These are phyloP conservation scores for Colletotrichum sp. DNA, from an alignment of 2,329 filamentous ascomycete species.

Conservation along the genomic window DNA sequence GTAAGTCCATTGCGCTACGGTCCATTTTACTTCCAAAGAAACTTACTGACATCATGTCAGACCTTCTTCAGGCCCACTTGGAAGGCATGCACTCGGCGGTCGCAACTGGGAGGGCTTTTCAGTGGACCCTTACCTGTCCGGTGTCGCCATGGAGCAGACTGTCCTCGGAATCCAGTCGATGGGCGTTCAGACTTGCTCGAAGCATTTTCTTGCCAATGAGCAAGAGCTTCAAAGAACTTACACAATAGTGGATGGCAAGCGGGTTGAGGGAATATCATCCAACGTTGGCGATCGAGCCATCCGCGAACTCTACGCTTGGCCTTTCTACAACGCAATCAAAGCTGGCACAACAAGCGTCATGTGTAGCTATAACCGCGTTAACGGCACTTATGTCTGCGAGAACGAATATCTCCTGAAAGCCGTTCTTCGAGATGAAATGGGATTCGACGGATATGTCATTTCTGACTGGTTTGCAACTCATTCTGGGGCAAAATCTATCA, in stretches of 20 bases:
- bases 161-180: constrained; percentile 60
- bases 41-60: constrained; percentile 3
- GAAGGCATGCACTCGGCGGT: constrained; percentile 74
- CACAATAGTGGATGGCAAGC: constrained; percentile 46
- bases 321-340: constrained; percentile 71
- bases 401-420: constrained; percentile 65
- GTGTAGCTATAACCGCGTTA: constrained; percentile 77
- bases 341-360: constrained; percentile 71
- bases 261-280: constrained; percentile 55
- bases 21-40: not conserved
- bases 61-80: constrained; percentile 77
- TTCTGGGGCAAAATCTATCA: constrained; percentile 68
- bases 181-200: constrained; percentile 42
- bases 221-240: constrained; percentile 64
- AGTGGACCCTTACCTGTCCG: constrained; percentile 75
- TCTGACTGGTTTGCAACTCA: constrained; percentile 81
- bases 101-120: constrained; percentile 88
- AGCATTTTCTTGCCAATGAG: constrained; percentile 73
- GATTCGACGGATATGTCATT: constrained; percentile 67
- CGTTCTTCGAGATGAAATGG: constrained; percentile 74
- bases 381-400: constrained; percentile 71
- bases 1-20: not conserved
- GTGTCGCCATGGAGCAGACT: constrained; percentile 66
- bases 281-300: constrained; percentile 69
- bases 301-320: constrained; percentile 72